Base-by-base conservation (phyloP, 257 asterid species). In the Handroanthus guayacan region DNA sequence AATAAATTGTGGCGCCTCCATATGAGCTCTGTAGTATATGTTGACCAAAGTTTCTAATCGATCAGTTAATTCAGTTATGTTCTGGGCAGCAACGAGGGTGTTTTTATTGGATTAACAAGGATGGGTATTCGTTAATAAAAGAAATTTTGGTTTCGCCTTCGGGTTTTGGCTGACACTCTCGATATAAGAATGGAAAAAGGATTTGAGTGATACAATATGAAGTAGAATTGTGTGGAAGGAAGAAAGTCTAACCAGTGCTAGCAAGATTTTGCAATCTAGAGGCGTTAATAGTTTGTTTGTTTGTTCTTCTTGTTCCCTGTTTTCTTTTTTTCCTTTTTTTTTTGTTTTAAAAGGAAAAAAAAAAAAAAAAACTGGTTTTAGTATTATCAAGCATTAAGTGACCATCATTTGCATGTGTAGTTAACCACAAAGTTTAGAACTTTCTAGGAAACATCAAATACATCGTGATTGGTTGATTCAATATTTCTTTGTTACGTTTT, bases 261-360 rank as follows among this genome's bases (percentile, higher is more conserved):
- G 34, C 34, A 50, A 51, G 48, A n/a, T 50, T 51, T 69, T 50
- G 61, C 45, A 69, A 69, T 48, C 74, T 48, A 48, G 18, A 44
- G 68, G 43, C 4, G 16, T 43, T 34, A 17, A 45, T 61, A 38
- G 11, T 63, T 56, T 13, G 31, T 25, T 25, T 25, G 31, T 25
- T 25, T 25, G 31, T 25, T 25, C 1, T 25, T 44, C 0, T 52
- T 4, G 2, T 66, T 66, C 55, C 48, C 38, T 60, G 2, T 14
- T 77, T 64, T 38, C 38, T 62, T 10, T 41, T 41, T 41, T 44
- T 25, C 10, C 20, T 61, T 5, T 11, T 55, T 56, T 47, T 25
- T 36, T 25, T 25, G 31, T 25, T 1, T 25, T 1, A 25, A 25
- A 25, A 25, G 1, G 1, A 25, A 25, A 25, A 25, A 25, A 25